A percentile compares a stretch with the other conserved stretches of the same genome.
These are phyloP conservation scores for Cladosporium oxysporum DNA, from an alignment of 2,329 filamentous ascomycete genomes.

Conservation along the genomic window DNA sequence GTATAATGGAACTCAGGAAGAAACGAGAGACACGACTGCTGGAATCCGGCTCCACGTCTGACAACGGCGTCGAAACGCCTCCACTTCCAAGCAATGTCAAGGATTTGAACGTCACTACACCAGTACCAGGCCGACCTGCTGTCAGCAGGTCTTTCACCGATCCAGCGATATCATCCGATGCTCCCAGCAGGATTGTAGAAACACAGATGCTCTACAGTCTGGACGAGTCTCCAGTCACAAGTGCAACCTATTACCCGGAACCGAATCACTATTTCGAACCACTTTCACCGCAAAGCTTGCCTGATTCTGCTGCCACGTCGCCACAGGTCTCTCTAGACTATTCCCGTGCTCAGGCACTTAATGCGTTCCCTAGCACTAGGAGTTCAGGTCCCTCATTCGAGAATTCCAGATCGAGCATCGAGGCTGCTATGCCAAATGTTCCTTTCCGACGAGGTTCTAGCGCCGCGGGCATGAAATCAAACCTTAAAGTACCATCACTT, in stretches of 20 bases:
- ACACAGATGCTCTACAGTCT: neutral
- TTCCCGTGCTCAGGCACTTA: conserved; percentile 33
- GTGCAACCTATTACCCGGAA: conserved; percentile 8
- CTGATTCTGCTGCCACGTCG: neutral
- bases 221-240: conserved; percentile 5
- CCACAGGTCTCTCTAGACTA: conserved; percentile 32
- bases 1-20: conserved; percentile 59
- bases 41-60: conserved; percentile 46
- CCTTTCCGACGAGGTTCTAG: conserved; percentile 14
- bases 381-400: conserved; percentile 10
- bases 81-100: neutral
- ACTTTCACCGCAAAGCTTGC: conserved; percentile 12
- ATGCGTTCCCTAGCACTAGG: conserved; percentile 27
- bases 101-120: conserved; percentile 16
- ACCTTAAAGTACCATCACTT: neutral
- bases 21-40: conserved; percentile 58
- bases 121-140: neutral
- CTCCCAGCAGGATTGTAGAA: conserved; percentile 21
- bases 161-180: neutral
- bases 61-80: conserved; percentile 26
- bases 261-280: conserved; percentile 5
- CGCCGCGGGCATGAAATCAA: conserved; percentile 1
- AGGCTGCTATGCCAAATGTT: conserved; percentile 16
- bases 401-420: conserved; percentile 5
- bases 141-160: conserved; percentile 10